A percentile compares a stretch with the other conserved stretches of the same genome.
phyloP scores from a whole-genome alignment of 2,329 filamentous ascomycete genomes.

The Trichocomaceae sp. region DNA sequence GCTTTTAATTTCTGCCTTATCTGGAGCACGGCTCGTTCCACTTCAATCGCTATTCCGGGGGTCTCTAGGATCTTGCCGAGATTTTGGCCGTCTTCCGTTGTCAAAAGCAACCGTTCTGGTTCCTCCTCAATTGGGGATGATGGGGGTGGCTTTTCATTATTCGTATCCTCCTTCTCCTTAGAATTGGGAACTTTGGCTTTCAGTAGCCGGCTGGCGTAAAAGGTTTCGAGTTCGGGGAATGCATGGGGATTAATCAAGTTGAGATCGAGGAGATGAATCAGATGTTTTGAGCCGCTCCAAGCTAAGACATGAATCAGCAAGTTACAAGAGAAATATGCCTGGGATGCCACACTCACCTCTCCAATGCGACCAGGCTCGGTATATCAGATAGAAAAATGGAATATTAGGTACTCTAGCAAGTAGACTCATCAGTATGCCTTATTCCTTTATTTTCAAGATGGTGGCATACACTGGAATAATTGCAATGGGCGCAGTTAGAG shows the following conservation, averaged over 20 bases:
- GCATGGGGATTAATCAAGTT: slow-evolving; percentile 61
- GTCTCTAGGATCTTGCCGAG: slow-evolving; percentile 59
- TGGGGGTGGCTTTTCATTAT: slow-evolving; percentile 21
- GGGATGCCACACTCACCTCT: slow-evolving; percentile 43
- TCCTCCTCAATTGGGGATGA: slow-evolving; percentile 25
- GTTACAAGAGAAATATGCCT: not conserved
- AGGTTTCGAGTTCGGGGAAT: slow-evolving; percentile 62
- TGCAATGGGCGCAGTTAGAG: slow-evolving; percentile 73
- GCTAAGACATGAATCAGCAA: slow-evolving; percentile 43
- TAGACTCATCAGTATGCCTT: not conserved
- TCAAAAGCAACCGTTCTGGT: slow-evolving; percentile 42
- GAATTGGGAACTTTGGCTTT: not conserved
- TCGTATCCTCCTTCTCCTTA: slow-evolving; percentile 17
- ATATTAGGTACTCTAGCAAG: slow-evolving; percentile 71
- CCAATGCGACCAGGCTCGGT: slow-evolving; percentile 86
- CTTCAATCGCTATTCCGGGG: slow-evolving; percentile 64
- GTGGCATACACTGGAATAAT: slow-evolving; percentile 68
- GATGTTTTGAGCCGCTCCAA: slow-evolving; percentile 72
- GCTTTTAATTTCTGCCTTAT: slow-evolving; percentile 44
- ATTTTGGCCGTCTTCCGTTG: slow-evolving; percentile 46
- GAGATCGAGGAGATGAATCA: slow-evolving; percentile 72
- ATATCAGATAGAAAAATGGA: slow-evolving; percentile 92
- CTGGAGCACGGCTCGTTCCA: slow-evolving; percentile 71
- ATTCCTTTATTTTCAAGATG: not conserved
- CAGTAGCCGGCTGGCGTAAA: slow-evolving; percentile 54